Conservation (phyloP, 495 filamentous ascomycete genomes). For the Neurospora sp. region DNA sequence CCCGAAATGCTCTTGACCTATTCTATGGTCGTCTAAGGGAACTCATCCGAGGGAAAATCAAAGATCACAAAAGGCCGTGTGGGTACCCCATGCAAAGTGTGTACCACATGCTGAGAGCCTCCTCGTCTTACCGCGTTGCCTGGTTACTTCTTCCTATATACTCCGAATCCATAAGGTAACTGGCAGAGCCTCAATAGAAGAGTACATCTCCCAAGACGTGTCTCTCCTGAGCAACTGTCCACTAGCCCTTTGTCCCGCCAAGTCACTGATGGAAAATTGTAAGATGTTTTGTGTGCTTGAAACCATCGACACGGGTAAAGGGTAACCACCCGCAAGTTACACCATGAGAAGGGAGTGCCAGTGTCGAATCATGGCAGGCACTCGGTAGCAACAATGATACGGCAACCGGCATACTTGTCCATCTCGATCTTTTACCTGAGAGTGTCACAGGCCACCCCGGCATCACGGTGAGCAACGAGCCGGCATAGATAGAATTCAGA, state of each 20-base stretch:
- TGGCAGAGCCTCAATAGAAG: neutral
- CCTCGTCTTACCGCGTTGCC: neutral
- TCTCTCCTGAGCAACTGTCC: neutral
- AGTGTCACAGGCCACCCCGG: neutral
- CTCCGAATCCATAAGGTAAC: neutral
- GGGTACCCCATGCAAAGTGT: neutral
- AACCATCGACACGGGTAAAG: neutral
- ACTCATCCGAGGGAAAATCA: neutral
- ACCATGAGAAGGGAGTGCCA: neutral
- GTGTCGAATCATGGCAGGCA: neutral
- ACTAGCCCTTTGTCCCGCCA: neutral
- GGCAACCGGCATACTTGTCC: neutral
- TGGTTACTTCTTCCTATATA: neutral
- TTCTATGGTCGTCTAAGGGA: neutral
- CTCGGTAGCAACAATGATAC: neutral
- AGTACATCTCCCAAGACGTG: neutral
- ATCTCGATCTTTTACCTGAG: neutral
- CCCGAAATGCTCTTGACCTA: neutral
- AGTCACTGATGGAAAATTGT: neutral
- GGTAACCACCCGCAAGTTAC: neutral
- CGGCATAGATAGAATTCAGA: neutral
- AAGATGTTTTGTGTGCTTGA: neutral
- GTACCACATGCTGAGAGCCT: neutral
- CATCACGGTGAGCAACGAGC: neutral
- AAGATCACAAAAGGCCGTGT: neutral